Base-by-base conservation (phyloP, 2,329 filamentous ascomycete genomes). In the Ascomycota sp. region DNA sequence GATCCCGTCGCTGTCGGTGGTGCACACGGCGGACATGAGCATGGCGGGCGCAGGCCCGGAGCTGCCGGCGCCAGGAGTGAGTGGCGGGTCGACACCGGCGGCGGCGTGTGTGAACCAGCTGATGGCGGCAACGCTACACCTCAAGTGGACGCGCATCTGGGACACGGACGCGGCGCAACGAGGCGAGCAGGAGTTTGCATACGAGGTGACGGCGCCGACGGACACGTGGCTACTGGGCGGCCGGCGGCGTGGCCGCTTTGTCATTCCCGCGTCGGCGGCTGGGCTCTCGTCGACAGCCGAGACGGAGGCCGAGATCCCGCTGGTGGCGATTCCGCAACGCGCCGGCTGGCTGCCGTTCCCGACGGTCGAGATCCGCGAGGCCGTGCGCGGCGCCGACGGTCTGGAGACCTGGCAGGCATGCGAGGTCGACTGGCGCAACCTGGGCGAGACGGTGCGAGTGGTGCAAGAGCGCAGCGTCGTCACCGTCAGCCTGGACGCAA, bases 181-280 rank as follows among this genome's bases (percentile, higher is more conserved):
- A 11, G 56, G 58, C 1, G 61, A 69, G 15, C 57, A 83, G 2
- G 72, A 83, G 36, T 92, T 92, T 44, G 71, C 75, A 38, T 91
- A 89, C 50, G 85, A 93, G 40, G 61, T 95, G 15, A 69, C 71
- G 10, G 75, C 75, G 1, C 69, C 73, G 11, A 56, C 66, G 2
- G 82, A 86, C 24, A 63, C 69, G 0, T 95, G 86, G 86, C 66
- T 94, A 2, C 57, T 95, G 3, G 85, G 82, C 15, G 86, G 85
- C 0, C 70, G 76, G 26, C 66, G 79, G 29, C 77, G 80, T 38
- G 79, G 76, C 0, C 78, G 81, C 43, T 91, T 93, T 43, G 64
- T 64, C 6, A 69, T 75, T 20, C 61, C 67, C 0, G 40, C 42
- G 3, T 29, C 33, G 4, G 40, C 42, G 8, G 41, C 54, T 2